phyloP scores from a whole-genome alignment of 2,329 filamentous ascomycete species.

The Fusarium sp. region DNA sequence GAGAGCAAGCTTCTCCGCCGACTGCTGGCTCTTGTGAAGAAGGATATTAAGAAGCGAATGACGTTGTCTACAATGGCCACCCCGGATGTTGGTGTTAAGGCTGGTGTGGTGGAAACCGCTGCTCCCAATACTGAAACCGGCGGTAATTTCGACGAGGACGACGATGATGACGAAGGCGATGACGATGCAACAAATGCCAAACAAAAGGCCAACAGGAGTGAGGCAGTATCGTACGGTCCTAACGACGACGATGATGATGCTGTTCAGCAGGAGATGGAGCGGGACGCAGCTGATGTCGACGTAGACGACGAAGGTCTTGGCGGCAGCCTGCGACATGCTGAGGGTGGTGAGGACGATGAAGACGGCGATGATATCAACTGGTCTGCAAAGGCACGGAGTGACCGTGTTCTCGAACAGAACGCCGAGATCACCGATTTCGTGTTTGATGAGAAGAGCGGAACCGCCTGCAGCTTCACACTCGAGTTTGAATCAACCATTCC shows the following conservation, averaged over 20 bases:
- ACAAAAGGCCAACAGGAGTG: constrained; percentile 79
- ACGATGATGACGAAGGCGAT: constrained; percentile 78
- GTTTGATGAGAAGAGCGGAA: constrained; percentile 81
- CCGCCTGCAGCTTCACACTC: constrained; percentile 84
- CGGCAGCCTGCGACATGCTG: constrained; percentile 61
- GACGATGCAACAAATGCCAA: constrained; percentile 82
- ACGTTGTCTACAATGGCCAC: constrained; percentile 75
- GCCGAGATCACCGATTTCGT: constrained; percentile 80
- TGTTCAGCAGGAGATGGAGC: constrained; percentile 74
- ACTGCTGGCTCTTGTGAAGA: constrained; percentile 77
- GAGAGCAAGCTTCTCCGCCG: constrained; percentile 82
- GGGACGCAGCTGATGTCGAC: constrained; percentile 70
- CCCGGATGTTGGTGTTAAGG: constrained; percentile 76
- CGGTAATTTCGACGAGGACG: constrained; percentile 56
- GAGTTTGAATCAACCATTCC: constrained; percentile 84
- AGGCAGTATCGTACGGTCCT: constrained; percentile 89
- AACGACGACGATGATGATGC: constrained; percentile 93
- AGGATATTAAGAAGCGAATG: constrained; percentile 86
- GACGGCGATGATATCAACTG: constrained; percentile 54
- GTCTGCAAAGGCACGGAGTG: constrained; percentile 67
- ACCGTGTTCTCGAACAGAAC: constrained; percentile 73
- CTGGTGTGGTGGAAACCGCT: constrained; percentile 67
- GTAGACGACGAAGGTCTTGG: constrained; percentile 67
- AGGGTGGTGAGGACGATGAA: constrained; percentile 56
- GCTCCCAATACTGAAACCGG: constrained; percentile 53